Percentiles rank a stretch among this genome's conserved stretches.
Evolutionary conservation across 2,329 filamentous ascomycete species (phyloP).

Genomic region (Grosmannia huntii): DNA sequence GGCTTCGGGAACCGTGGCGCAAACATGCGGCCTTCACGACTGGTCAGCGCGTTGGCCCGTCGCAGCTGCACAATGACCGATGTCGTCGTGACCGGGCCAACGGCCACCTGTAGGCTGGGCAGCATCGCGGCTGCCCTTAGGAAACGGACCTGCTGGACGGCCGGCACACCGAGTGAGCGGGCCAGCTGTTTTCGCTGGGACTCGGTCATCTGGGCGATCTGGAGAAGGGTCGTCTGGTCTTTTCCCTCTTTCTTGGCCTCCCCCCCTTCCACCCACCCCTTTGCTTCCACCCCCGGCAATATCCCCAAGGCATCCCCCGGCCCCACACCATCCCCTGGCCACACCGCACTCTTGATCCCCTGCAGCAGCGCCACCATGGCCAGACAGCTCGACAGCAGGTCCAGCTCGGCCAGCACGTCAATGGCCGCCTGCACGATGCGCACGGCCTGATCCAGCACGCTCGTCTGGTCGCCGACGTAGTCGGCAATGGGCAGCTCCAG

Average conservation of each 20-base stretch:
- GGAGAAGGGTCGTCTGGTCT: conserved; percentile 20
- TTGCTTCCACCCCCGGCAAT: conserved; percentile 52
- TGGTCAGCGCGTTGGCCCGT: conserved; percentile 52
- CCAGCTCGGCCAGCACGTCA: conserved; percentile 85
- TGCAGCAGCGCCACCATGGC: conserved; percentile 80
- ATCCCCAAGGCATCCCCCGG: conserved; percentile 67
- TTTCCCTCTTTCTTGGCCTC: no score
- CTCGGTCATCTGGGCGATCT: conserved; percentile 24
- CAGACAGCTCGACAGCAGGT: conserved; percentile 61
- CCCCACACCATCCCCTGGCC: no score
- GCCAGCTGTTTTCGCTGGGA: conserved; percentile 30
- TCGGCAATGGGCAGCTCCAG: conserved; percentile 89
- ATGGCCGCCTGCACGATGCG: conserved; percentile 94
- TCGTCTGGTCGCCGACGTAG: conserved; percentile 88
- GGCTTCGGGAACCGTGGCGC: conserved; percentile 87
- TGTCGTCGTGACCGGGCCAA: conserved; percentile 45
- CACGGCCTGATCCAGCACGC: conserved; percentile 87
- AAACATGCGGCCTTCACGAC: conserved; percentile 62
- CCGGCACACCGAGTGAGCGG: conserved; percentile 36
- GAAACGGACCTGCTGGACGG: conserved; percentile 32
- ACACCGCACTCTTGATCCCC: conserved; percentile 82
- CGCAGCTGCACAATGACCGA: conserved; percentile 51
- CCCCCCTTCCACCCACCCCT: background rate
- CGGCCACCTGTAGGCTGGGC: conserved; percentile 53
- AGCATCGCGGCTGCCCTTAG: conserved; percentile 49